Percentiles rank a stretch among this genome's conserved stretches.
phyloP scores from a whole-genome alignment of 768 basidiomycete genomes.

The Russula lepida region DNA sequence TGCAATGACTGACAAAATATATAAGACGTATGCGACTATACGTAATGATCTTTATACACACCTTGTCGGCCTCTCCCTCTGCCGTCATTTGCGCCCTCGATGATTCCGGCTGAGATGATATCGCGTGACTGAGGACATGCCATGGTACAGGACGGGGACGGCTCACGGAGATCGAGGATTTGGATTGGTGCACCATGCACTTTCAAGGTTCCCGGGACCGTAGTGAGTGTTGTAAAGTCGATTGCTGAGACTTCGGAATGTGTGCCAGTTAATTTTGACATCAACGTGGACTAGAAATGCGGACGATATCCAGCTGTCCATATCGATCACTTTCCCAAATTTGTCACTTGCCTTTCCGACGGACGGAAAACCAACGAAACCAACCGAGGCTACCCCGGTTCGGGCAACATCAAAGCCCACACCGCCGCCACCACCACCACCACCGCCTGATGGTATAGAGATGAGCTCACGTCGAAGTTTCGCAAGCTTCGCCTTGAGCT shows the following conservation, averaged over 20 bases:
- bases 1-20: conserved; percentile 51
- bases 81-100: conserved; percentile 95
- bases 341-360: conserved; percentile 67
- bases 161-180: conserved; percentile 82
- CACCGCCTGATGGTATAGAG: conserved; percentile 58
- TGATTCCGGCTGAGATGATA: conserved; percentile 70
- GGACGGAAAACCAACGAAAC: conserved; percentile 89
- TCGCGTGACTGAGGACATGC: conserved; percentile 19
- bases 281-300: conserved; percentile 65
- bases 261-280: conserved; percentile 95
- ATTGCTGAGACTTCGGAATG: conserved; percentile 94
- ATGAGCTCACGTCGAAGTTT: conserved; percentile 95
- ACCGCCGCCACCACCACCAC: conserved; percentile 81
- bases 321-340: not conserved
- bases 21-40: not conserved
- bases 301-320: conserved; percentile 4
- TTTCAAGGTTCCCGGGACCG: conserved; percentile 89
- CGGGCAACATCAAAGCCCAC: conserved; percentile 96
- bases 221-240: conserved; percentile 94
- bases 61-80: conserved; percentile 94
- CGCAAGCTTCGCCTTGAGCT: conserved; percentile 96
- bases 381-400: conserved; percentile 95
- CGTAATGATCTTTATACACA: conserved; percentile 28
- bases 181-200: conserved; percentile 96
- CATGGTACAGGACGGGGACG: not conserved